Evolutionary conservation across 805 yeast genomes (phyloP).

Genomic region (Saccharomycopsis oosterbeekiorum): DNA sequence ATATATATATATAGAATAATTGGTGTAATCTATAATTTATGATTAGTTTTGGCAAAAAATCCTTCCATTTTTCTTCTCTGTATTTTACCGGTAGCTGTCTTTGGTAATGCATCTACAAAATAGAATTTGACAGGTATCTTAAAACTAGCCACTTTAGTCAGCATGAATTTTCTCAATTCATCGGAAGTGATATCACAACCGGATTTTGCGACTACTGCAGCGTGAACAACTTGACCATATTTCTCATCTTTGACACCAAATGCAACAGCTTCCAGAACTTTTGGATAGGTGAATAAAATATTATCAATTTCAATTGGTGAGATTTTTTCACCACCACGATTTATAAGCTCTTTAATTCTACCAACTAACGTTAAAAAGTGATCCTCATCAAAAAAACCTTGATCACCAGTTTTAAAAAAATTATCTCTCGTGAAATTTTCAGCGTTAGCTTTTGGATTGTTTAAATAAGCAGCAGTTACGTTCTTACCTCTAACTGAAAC

Average conservation of each 20-base stretch:
- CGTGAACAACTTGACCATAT: slow-evolving; percentile 64
- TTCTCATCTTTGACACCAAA: slow-evolving; percentile 59
- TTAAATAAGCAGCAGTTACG: slow-evolving; percentile 63
- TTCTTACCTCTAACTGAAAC: slow-evolving; percentile 58
- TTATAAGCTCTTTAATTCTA: slow-evolving; percentile 62
- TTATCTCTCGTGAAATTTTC: slow-evolving; percentile 51
- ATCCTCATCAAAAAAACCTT: slow-evolving; percentile 51
- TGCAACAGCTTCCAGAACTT: slow-evolving; percentile 60
- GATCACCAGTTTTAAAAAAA: slow-evolving; percentile 73
- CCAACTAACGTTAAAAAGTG: slow-evolving; percentile 57
- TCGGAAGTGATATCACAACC: slow-evolving; percentile 29
- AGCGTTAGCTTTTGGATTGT: slow-evolving; percentile 60
- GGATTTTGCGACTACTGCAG: slow-evolving; percentile 50
- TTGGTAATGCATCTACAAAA: slow-evolving; percentile 55
- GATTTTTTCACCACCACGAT: slow-evolving; percentile 72
- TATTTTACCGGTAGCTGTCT: slow-evolving; percentile 71
- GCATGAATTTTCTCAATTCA: slow-evolving; percentile 39
- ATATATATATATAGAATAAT: slow-evolving; percentile 7
- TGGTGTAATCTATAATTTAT: slow-evolving; percentile 25
- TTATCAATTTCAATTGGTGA: slow-evolving; percentile 65
- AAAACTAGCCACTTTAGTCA: slow-evolving; percentile 40
- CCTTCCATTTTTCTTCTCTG: slow-evolving; percentile 57
- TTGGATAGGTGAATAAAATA: slow-evolving; percentile 47
- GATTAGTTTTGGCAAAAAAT: slow-evolving; percentile 30
- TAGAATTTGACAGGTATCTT: slow-evolving; percentile 51